Evolutionary conservation across 352 stramenopile species (phyloP).

Genomic region (Phytophthora sansomeana): DNA sequence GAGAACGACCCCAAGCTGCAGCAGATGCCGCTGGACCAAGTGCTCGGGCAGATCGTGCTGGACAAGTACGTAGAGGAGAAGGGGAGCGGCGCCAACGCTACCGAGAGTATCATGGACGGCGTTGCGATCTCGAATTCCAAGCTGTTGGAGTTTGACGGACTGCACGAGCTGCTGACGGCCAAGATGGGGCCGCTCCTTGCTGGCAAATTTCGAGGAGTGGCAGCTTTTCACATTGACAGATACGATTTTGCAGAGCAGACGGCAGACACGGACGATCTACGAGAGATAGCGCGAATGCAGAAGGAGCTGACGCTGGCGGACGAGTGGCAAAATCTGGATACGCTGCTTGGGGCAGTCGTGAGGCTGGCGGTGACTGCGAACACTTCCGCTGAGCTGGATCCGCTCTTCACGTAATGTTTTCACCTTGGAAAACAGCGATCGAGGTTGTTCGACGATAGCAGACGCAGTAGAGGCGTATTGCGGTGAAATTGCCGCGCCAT

Average conservation of each 20-base stretch:
- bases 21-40: conserved; percentile 32
- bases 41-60: conserved; percentile 41
- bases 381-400: conserved; percentile 39
- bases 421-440: background rate
- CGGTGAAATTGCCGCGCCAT: background rate
- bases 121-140: conserved; percentile 26
- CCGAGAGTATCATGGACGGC: conserved; percentile 22
- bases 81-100: no score
- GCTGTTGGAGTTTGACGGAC: conserved; percentile 34
- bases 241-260: conserved; percentile 23
- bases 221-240: conserved; percentile 28
- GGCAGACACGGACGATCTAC: conserved; percentile 11
- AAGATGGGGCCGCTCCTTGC: conserved; percentile 9
- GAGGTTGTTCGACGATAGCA: background rate
- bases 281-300: conserved; percentile 28
- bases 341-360: conserved; percentile 43
- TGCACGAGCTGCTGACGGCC: conserved; percentile 30
- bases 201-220: conserved; percentile 15
- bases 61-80: conserved; percentile 29
- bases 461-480: background rate
- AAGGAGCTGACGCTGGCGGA: conserved; percentile 23
- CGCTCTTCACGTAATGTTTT: conserved; percentile 28
- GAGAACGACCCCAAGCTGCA: conserved; percentile 33
- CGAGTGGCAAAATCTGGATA: conserved; percentile 35
- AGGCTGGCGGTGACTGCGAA: conserved; percentile 33